These are phyloP conservation scores for Cutaneotrichosporon dermatis DNA, from an alignment of 1,284 basidiomycete species.

Conservation along the genomic window DNA sequence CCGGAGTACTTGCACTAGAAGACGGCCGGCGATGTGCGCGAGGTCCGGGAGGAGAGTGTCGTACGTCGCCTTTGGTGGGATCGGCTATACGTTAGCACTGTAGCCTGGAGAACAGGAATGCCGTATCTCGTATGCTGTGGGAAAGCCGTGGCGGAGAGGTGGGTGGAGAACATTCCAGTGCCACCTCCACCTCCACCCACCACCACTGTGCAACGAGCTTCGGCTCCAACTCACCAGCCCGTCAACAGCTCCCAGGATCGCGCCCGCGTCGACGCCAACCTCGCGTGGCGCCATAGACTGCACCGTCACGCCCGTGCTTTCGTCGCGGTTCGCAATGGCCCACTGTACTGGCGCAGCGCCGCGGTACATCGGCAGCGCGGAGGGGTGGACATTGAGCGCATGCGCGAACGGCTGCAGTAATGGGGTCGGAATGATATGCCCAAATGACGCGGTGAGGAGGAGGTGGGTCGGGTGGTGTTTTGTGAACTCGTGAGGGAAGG, in stretches of 20 bases:
- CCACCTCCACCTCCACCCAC: neutral
- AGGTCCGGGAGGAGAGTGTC: slow-evolving; percentile 58
- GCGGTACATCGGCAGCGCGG: slow-evolving; percentile 78
- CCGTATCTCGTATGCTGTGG: too few relatives aligned
- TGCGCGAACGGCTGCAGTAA: slow-evolving; percentile 67
- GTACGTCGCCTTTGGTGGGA: slow-evolving; percentile 57
- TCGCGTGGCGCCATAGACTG: slow-evolving; percentile 45
- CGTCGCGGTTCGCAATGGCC: slow-evolving; percentile 62
- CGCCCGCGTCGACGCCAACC: slow-evolving; percentile 49
- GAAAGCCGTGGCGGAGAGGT: too few relatives aligned
- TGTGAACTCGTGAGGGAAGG: slow-evolving; percentile 45
- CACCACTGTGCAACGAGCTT: too few relatives aligned
- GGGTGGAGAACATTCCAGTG: neutral
- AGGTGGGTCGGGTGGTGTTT: slow-evolving; percentile 55
- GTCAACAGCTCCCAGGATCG: slow-evolving; percentile 39
- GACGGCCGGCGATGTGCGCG: slow-evolving; percentile 60
- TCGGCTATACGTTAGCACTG: slow-evolving; percentile 44
- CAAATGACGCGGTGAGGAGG: slow-evolving; percentile 87
- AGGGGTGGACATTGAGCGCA: slow-evolving; percentile 89
- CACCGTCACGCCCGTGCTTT: slow-evolving; percentile 65
- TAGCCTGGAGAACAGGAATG: too few relatives aligned
- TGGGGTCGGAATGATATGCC: slow-evolving; percentile 69
- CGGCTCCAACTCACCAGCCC: slow-evolving; percentile 36
- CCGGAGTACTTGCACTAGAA: slow-evolving; percentile 67
- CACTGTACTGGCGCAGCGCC: slow-evolving; percentile 92